phyloP scores from a whole-genome alignment of 139 green algal species.

The Diplosphaera chodatii region DNA sequence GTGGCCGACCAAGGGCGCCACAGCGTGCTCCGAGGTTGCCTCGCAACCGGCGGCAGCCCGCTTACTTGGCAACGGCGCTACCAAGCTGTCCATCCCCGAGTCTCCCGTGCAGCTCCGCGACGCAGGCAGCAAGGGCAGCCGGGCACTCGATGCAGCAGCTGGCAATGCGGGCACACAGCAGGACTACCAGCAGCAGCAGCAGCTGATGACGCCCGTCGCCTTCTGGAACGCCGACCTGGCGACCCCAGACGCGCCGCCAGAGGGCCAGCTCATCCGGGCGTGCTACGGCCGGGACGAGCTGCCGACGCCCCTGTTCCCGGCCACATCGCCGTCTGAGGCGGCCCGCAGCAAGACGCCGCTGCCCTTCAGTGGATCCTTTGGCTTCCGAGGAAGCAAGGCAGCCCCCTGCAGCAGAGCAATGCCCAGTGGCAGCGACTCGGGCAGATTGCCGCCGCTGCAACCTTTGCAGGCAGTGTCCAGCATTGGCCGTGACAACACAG shows the following conservation, averaged over 20 bases:
- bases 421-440: not conserved
- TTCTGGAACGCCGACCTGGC: conserved; percentile 4
- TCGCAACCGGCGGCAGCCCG: too few relatives aligned
- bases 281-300: not conserved
- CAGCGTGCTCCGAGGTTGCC: not conserved
- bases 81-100: not conserved
- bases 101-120: not conserved
- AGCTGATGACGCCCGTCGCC: conserved; percentile 14
- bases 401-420: too few relatives aligned
- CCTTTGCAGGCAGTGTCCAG: too few relatives aligned
- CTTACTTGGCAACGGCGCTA: too few relatives aligned
- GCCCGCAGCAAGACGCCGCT: not conserved
- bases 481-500: not conserved
- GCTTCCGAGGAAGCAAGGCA: too few relatives aligned
- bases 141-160: too few relatives aligned
- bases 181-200: too few relatives aligned
- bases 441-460: not conserved
- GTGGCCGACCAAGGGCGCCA: not conserved
- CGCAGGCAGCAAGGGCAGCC: too few relatives aligned
- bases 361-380: not conserved
- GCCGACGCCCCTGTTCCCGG: not conserved
- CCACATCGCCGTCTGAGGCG: not conserved
- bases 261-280: not conserved
- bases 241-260: conserved; percentile 10
- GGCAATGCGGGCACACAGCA: too few relatives aligned